Percentiles rank a stretch among this genome's conserved stretches.
Evolutionary conservation across 2,329 filamentous ascomycete species (phyloP).

Genomic region (Colletotrichum sidae): DNA sequence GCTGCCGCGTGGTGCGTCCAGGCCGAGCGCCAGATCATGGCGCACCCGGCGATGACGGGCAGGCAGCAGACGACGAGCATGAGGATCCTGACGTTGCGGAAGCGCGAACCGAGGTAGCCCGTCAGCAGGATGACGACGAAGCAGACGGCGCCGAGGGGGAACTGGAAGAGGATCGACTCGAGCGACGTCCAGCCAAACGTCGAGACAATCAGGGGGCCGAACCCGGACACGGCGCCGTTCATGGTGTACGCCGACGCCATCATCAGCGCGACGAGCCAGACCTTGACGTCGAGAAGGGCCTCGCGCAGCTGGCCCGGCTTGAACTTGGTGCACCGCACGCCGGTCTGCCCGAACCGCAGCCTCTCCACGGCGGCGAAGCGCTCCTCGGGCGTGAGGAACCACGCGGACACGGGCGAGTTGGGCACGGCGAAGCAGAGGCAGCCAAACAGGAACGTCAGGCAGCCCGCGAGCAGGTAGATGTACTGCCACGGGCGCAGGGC

Average conservation of each 20-base stretch:
- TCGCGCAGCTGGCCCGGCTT: constrained; percentile 70
- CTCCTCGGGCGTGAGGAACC: constrained; percentile 75
- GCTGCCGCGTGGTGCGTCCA: constrained; percentile 74
- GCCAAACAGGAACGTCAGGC: constrained; percentile 73
- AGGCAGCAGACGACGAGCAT: constrained; percentile 76
- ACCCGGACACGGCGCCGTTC: constrained; percentile 77
- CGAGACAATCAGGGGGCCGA: constrained; percentile 77
- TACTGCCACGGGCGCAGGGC: constrained; percentile 74
- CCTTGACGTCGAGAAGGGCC: constrained; percentile 67
- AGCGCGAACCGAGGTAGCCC: constrained; percentile 71
- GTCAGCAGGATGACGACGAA: constrained; percentile 74
- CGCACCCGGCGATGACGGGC: constrained; percentile 79
- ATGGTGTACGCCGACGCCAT: constrained; percentile 79
- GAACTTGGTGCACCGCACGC: constrained; percentile 70
- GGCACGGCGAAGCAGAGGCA: constrained; percentile 74
- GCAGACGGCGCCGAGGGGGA: constrained; percentile 78
- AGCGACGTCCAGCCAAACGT: constrained; percentile 76
- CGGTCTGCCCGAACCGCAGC: constrained; percentile 71
- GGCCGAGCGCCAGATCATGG: constrained; percentile 77
- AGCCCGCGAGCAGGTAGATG: constrained; percentile 75
- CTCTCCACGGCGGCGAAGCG: constrained; percentile 73
- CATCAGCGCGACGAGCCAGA: constrained; percentile 74
- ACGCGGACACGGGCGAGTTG: constrained; percentile 73
- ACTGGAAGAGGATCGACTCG: constrained; percentile 78
- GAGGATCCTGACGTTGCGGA: constrained; percentile 72